A percentile compares a stretch with the other conserved stretches of the same genome.
These are phyloP conservation scores for Pleomassaria siparia DNA, from an alignment of 2,329 filamentous ascomycete species.

Conservation along the genomic window DNA sequence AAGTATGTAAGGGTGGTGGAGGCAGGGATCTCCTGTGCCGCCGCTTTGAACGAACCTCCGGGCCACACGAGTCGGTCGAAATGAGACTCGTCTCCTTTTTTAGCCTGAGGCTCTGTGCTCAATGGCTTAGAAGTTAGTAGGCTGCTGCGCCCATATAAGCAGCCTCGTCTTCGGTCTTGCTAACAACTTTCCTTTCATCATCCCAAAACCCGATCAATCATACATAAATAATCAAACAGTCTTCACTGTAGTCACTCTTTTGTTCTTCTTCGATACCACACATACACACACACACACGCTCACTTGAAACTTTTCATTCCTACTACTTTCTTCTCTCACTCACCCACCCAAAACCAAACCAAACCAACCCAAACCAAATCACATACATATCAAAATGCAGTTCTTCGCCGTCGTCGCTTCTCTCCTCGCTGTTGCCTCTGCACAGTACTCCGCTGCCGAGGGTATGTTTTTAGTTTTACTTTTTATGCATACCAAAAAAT, in stretches of 20 bases:
- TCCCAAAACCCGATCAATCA: slow-evolving; percentile 18
- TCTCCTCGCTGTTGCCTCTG: slow-evolving; percentile 26
- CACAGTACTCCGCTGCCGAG: slow-evolving; percentile 18
- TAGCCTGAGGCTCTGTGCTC: slow-evolving; percentile 7
- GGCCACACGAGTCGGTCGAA: background rate
- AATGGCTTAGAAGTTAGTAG: no score
- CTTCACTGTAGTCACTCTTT: slow-evolving; percentile 36
- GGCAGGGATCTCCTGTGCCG: slow-evolving; percentile 3
- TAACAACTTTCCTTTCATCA: slow-evolving; percentile 14
- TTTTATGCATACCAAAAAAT: no score
- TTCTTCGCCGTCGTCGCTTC: slow-evolving; percentile 33
- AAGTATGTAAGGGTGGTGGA: no score
- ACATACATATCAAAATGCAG: no score
- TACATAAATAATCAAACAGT: slow-evolving; percentile 27
- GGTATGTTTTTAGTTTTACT: slow-evolving; percentile 3
- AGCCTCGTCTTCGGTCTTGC: slow-evolving; percentile 8
- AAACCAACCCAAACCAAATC: slow-evolving; percentile 14
- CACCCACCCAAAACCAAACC: slow-evolving; percentile 1
- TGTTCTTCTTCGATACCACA: slow-evolving; percentile 11
- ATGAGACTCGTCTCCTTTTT: background rate
- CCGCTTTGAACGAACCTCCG: background rate
- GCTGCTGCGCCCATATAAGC: slow-evolving; percentile 3
- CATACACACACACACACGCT: no score
- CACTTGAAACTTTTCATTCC: slow-evolving; percentile 3
- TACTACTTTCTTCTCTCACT: background rate